Evolutionary conservation across 2,329 filamentous ascomycete genomes (phyloP), one percentile per base, ranked within the genome.

Genomic region (Aspergillus texensis): DNA sequence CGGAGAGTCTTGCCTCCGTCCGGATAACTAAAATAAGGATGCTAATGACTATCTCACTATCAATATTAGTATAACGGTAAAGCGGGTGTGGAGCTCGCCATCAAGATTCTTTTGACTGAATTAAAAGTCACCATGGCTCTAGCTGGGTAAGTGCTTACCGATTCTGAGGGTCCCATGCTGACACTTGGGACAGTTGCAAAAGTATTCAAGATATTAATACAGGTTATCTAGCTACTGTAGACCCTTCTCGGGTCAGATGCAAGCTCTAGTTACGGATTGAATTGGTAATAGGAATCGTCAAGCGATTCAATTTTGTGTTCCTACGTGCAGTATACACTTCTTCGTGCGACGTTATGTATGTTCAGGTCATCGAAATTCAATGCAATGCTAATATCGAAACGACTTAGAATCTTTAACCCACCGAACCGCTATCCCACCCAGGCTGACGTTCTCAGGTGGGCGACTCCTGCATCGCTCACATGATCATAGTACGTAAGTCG

Each of bases 61-160:
- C 6, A 28, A 28, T 28, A 28, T 21, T 21, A 21, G 66, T 68
- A 73, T 61, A 67, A 69, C 48, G 72, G 32, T 67, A 11, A 72
- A 53, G 58, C 65, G 9, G 72, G 72, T 8, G 69, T 74, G 1
- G 72, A 74, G 34, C 50, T 71, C 16, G 72, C 70, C 4, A 19
- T 74, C 19, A 66, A 70, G 50, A 68, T 72, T 16, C 57, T 74
- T 16, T 45, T 62, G 11, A 41, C 67, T 6, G 72, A 74, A 54
- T 67, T 74, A 19, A 56, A 64, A 36, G 46, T 62, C 9, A 67
- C 68, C 6, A 73, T 72, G 71, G 62, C 58, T 39, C 54, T 73
- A 6, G 63, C 68, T 21, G 71, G 71, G 65, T 70, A 60, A 53
- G 68, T 55, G 26, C 3, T 2, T 16, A 3, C 26, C 48, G 30